phyloP scores from a whole-genome alignment of 2,329 filamentous ascomycete species.

The Graphilbum ipis-grandicollis region DNA sequence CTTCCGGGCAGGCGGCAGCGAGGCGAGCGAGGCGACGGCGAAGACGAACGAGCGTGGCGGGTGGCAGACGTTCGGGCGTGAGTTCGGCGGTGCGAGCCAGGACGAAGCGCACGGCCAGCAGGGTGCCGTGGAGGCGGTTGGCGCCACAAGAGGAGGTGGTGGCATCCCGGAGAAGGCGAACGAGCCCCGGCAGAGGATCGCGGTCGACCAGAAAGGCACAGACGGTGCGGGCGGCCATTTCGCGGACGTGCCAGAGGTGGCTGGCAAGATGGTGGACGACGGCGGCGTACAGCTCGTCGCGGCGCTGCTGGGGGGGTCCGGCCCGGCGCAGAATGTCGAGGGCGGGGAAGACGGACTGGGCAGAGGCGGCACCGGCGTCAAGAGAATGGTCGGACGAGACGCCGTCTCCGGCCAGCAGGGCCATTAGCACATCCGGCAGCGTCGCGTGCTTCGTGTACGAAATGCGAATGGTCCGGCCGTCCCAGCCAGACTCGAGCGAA shows the following conservation, averaged over 20 bases:
- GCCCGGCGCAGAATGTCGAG: slow-evolving; percentile 65
- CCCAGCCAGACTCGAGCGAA: slow-evolving; percentile 43
- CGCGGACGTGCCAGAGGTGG: slow-evolving; percentile 62
- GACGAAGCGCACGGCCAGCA: slow-evolving; percentile 38
- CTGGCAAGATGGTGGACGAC: slow-evolving; percentile 49
- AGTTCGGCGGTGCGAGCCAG: slow-evolving; percentile 25
- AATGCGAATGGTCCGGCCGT: slow-evolving; percentile 45
- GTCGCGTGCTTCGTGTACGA: slow-evolving; percentile 53
- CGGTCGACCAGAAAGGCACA: slow-evolving; percentile 41
- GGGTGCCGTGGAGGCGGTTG: slow-evolving; percentile 40
- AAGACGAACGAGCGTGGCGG: slow-evolving; percentile 1
- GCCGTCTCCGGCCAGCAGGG: slow-evolving; percentile 10
- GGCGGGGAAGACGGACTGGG: slow-evolving; percentile 65
- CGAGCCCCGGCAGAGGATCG: slow-evolving; percentile 27
- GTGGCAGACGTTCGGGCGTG: background rate
- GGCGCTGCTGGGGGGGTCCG: slow-evolving; percentile 40
- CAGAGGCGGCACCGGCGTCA: background rate
- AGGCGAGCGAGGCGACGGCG: slow-evolving; percentile 3
- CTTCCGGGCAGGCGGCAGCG: slow-evolving; percentile 3
- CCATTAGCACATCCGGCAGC: slow-evolving; percentile 45
- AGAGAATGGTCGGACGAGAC: no score
- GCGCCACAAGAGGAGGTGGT: slow-evolving; percentile 13
- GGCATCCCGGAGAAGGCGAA: slow-evolving; percentile 17
- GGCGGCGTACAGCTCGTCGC: slow-evolving; percentile 35
- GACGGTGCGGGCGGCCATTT: slow-evolving; percentile 61